Evolutionary conservation across 192 early-diverging fungal species (phyloP), one percentile per base, ranked within the genome.

Genomic region (Pilobolus umbonatus): DNA sequence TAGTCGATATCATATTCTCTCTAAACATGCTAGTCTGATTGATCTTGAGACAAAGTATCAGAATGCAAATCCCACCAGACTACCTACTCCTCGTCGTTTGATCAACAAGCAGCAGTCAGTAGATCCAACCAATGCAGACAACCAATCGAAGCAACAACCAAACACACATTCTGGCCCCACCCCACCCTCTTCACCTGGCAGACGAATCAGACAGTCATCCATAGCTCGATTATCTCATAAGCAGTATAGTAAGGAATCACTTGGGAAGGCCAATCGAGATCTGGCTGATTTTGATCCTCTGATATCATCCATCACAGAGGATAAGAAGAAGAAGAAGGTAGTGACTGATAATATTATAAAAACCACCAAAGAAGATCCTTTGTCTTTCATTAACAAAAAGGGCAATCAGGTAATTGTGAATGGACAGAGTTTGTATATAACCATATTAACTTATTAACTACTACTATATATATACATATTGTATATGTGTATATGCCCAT

Each of bases 241-340:
- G 1, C 31, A 29, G 15, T 28, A 22, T 21, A 24, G 10, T 24
- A 25, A 17, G 19, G 34, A 28, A 9, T 44, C 28, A 6, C 28
- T 12, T 22, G 57, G 57, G 22, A 59, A 48, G 24, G 45, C 57
- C 15, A 59, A 48, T 46, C 43, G 32, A 48, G 57, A 59, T 11
- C 22, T 59, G 34, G 57, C 44, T 17, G 57, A 59, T 36, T 46
- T 59, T 39, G 57, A 48, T 59, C 44, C 43, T 17, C 31, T 54
- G 21, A 54, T 54, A 35, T 54, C 52, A 19, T 35, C 52, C 38
- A 35, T 54, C 21, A 54, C 35, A 54, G 52, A 54, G 11, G 26
- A 22, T n/a, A 15, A 12, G 29, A 49, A 49, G 17, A 36, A 54
- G 19, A 42, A 42, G 39, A 42, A 4, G 1, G 14, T 42, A 5